Conservation (phyloP, 768 basidiomycete genomes). For the Fomitopsis pulvina region DNA sequence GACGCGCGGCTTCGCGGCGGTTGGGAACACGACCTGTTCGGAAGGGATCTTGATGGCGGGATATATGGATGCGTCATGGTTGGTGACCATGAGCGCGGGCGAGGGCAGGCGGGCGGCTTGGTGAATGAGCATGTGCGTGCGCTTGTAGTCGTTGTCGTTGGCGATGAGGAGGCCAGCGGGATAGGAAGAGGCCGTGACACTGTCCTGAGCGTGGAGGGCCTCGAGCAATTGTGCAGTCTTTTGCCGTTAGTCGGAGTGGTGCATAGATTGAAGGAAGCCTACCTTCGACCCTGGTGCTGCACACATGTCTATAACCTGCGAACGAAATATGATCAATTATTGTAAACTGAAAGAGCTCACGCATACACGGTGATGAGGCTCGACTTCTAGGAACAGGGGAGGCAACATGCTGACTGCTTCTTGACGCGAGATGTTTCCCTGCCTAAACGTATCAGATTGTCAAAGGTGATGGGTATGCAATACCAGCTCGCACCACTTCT, state of each 20-base stretch:
- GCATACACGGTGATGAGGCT: conserved; percentile 76
- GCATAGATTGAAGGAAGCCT: neutral
- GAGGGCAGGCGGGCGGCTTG: conserved; percentile 93
- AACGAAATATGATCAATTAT: neutral
- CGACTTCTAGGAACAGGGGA: conserved; percentile 89
- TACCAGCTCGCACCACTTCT: conserved; percentile 65
- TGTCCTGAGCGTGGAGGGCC: conserved; percentile 80
- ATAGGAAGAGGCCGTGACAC: conserved; percentile 52
- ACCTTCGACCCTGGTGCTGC: conserved; percentile 98
- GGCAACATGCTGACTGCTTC: conserved; percentile 99
- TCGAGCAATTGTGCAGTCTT: conserved; percentile 95
- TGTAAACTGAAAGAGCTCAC: neutral
- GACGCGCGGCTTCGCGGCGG: conserved; percentile 26
- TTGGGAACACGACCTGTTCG: conserved; percentile 23
- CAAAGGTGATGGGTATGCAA: neutral
- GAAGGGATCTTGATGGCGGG: conserved; percentile 52
- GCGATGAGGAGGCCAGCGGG: conserved; percentile 88
- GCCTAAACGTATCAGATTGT: neutral
- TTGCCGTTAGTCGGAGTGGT: neutral
- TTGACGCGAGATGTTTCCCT: conserved; percentile 95
- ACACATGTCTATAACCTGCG: conserved; percentile 91
- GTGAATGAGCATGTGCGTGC: conserved; percentile 94
- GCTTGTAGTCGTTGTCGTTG: conserved; percentile 92
- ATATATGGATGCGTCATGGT: conserved; percentile 88
- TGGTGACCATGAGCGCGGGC: conserved; percentile 91